A percentile compares a stretch with the other conserved stretches of the same genome.
These are phyloP conservation scores for Trichoderma gamsii DNA, from an alignment of 495 filamentous ascomycete genomes.

Conservation along the genomic window DNA sequence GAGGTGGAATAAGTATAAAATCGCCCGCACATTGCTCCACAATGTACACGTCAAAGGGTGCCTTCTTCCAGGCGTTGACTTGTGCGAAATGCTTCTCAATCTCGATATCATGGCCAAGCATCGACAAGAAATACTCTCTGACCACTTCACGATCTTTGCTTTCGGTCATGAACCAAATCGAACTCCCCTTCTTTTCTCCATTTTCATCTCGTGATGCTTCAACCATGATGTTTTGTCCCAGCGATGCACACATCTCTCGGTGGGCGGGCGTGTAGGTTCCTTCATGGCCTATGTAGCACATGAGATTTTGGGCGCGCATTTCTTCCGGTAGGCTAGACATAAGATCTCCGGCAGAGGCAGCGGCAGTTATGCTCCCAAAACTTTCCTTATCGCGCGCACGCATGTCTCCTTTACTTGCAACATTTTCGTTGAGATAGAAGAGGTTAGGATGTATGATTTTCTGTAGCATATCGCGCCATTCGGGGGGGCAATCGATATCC, in stretches of 20 bases:
- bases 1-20: constrained; percentile 89
- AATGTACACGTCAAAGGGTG: constrained; percentile 85
- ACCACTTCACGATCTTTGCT: constrained; percentile 80
- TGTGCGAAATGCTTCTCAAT: constrained; percentile 95
- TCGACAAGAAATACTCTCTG: constrained; percentile 85
- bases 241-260: constrained; percentile 92
- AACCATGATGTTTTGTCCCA: constrained; percentile 98
- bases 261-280: constrained; percentile 95
- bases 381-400: constrained; percentile 39
- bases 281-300: constrained; percentile 98
- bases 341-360: constrained; percentile 64
- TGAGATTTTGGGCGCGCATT: constrained; percentile 90
- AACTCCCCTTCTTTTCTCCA: constrained; percentile 71
- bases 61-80: constrained; percentile 84
- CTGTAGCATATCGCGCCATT: constrained; percentile 75
- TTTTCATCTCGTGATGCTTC: constrained; percentile 71
- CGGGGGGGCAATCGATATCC: constrained; percentile 83
- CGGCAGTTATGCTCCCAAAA: constrained; percentile 39
- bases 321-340: constrained; percentile 84
- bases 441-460: constrained; percentile 68
- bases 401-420: constrained; percentile 41
- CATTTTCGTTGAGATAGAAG: constrained; percentile 81
- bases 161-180: constrained; percentile 98
- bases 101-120: constrained; percentile 90
- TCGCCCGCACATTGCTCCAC: constrained; percentile 91